Percentiles rank a stretch among this genome's conserved stretches.
phyloP scores from a whole-genome alignment of 2,329 filamentous ascomycete genomes.

The Dactylella cylindrospora region DNA sequence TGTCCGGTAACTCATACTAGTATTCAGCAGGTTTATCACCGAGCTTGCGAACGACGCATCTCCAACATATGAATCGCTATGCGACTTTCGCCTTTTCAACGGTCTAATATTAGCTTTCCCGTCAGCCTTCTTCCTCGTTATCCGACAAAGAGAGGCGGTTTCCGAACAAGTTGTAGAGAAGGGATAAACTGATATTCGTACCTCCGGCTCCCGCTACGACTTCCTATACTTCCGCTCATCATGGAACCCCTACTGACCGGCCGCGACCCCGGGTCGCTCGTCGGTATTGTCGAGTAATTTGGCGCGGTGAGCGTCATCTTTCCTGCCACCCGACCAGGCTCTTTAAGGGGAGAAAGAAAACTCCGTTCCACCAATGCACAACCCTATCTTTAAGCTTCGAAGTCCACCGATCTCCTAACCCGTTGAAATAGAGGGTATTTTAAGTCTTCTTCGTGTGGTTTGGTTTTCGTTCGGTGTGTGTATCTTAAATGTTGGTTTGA shows the following conservation, averaged over 20 bases:
- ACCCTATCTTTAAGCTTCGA: no score
- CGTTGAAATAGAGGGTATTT: no score
- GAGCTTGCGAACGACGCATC: constrained; percentile 87
- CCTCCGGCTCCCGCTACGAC: constrained; percentile 40
- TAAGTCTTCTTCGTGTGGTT: no score
- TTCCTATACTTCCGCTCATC: constrained; percentile 25
- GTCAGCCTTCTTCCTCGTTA: constrained; percentile 18
- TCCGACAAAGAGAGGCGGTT: no score
- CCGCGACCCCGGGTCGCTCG: constrained; percentile 17
- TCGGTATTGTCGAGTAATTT: constrained; percentile 33
- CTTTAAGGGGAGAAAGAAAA: no score
- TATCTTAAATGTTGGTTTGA: no score
- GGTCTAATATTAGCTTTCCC: constrained; percentile 7
- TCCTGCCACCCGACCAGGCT: no score
- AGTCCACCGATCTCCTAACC: no score
- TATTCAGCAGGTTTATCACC: constrained; percentile 93
- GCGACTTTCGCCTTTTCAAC: constrained; percentile 33
- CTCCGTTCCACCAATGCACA: no score
- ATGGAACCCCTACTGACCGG: constrained; percentile 29
- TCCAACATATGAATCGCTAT: constrained; percentile 56
- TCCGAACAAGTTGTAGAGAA: no score
- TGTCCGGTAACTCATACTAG: constrained; percentile 64
- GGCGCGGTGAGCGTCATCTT: no score
- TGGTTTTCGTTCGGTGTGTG: no score
- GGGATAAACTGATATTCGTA: neutral